These are phyloP conservation scores for Trichoderma virens DNA, from an alignment of 495 filamentous ascomycete genomes.

Conservation along the genomic window DNA sequence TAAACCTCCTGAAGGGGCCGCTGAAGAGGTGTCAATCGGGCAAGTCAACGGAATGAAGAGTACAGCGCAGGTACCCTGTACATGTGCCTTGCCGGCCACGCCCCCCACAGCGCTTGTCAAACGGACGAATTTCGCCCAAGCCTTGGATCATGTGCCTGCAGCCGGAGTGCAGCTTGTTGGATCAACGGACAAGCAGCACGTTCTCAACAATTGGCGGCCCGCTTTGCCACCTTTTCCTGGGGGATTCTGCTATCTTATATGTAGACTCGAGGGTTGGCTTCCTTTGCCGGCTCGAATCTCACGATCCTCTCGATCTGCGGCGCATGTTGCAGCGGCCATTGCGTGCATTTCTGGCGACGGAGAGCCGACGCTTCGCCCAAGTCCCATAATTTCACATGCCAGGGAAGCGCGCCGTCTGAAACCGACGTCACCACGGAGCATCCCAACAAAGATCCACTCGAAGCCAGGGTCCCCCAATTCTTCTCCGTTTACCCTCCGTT, in stretches of 20 bases:
- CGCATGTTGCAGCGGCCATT: too few relatives aligned
- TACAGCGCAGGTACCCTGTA: neutral
- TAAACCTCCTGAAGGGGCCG: neutral
- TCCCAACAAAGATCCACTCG: slow-evolving; percentile 6
- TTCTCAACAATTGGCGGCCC: slow-evolving; percentile 6
- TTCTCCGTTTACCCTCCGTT: neutral
- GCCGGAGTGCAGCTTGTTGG: neutral
- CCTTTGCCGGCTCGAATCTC: too few relatives aligned
- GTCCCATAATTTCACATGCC: slow-evolving; percentile 8
- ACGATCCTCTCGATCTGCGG: too few relatives aligned
- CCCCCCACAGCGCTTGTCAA: slow-evolving; percentile 2
- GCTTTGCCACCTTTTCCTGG: neutral
- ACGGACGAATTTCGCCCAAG: slow-evolving; percentile 3
- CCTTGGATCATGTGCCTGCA: slow-evolving; percentile 6
- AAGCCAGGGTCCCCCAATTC: neutral
- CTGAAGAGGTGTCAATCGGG: neutral
- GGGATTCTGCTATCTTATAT: neutral
- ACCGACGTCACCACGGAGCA: slow-evolving; percentile 2
- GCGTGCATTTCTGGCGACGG: too few relatives aligned
- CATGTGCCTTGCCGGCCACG: neutral
- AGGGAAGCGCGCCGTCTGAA: neutral
- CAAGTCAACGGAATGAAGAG: neutral
- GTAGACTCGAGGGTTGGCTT: too few relatives aligned
- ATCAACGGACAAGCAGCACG: slow-evolving; percentile 5
- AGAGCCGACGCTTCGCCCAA: too few relatives aligned